phyloP scores from a whole-genome alignment of 495 filamentous ascomycete species.

The Pyronema domesticum region DNA sequence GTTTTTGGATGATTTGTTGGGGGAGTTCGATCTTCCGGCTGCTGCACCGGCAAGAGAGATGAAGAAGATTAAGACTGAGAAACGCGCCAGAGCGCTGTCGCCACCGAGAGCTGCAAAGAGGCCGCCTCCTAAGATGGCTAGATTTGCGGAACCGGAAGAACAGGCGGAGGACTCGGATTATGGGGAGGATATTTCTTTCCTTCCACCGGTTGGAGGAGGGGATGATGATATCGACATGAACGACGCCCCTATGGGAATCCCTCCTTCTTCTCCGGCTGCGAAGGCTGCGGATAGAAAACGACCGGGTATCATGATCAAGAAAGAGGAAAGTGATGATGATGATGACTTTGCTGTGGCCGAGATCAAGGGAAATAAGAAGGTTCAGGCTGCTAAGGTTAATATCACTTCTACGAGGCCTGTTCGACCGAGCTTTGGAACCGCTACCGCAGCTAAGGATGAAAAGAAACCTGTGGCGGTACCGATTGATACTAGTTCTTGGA shows the following conservation, averaged over 20 bases:
- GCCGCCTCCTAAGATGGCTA: not conserved
- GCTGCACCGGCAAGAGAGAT: slow-evolving; percentile 13
- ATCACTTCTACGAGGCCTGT: slow-evolving; percentile 69
- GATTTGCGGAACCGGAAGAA: too few relatives aligned
- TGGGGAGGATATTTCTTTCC: slow-evolving; percentile 25
- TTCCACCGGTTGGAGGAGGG: slow-evolving; percentile 19
- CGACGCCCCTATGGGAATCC: slow-evolving; percentile 37
- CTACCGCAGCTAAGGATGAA: slow-evolving; percentile 29
- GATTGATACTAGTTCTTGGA: slow-evolving; percentile 77
- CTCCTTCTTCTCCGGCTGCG: slow-evolving; percentile 69
- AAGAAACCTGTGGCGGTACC: slow-evolving; percentile 16
- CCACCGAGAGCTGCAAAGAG: slow-evolving; percentile 33
- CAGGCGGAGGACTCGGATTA: slow-evolving; percentile 36
- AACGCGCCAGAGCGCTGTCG: slow-evolving; percentile 16
- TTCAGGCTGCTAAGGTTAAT: slow-evolving; percentile 56
- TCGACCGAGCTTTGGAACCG: slow-evolving; percentile 50
- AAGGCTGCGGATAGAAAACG: slow-evolving; percentile 63
- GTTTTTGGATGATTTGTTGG: slow-evolving; percentile 69
- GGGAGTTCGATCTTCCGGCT: slow-evolving; percentile 72
- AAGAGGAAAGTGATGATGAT: slow-evolving; percentile 54
- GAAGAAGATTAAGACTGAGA: slow-evolving; percentile 26
- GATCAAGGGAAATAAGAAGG: slow-evolving; percentile 33
- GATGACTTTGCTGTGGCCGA: slow-evolving; percentile 41
- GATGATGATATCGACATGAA: slow-evolving; percentile 63
- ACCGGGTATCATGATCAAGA: slow-evolving; percentile 37